These are phyloP conservation scores for Penicillium fuscoglaucum DNA, from an alignment of 2,329 filamentous ascomycete genomes.

Conservation along the genomic window DNA sequence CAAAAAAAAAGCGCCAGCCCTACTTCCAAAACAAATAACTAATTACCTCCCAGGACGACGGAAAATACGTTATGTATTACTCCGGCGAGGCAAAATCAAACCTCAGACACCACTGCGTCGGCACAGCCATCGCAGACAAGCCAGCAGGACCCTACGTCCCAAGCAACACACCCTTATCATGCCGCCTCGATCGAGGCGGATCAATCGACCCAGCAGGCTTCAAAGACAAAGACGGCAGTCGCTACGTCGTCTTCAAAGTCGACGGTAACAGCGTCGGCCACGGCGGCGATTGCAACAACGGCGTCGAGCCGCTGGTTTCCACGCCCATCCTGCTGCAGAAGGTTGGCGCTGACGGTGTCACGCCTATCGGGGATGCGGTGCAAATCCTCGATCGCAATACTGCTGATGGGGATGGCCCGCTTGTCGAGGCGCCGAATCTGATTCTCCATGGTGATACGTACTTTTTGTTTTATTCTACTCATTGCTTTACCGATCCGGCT, in stretches of 20 bases:
- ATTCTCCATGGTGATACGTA: constrained; percentile 51
- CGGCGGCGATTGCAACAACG: constrained; percentile 51
- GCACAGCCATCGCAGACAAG: constrained; percentile 52
- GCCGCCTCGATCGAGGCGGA: constrained; percentile 56
- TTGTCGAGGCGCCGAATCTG: constrained; percentile 63
- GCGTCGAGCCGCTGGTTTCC: constrained; percentile 36
- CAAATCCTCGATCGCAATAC: constrained; percentile 58
- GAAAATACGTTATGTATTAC: constrained; percentile 63
- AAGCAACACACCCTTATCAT: constrained; percentile 52
- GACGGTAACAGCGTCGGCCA: constrained; percentile 61
- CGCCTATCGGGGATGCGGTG: constrained; percentile 52
- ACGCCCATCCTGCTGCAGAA: constrained; percentile 47
- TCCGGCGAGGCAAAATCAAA: constrained; percentile 48
- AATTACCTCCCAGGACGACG: constrained; percentile 36
- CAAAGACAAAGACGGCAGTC: constrained; percentile 53
- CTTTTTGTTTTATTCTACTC: constrained; percentile 63
- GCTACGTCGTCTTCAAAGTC: constrained; percentile 66
- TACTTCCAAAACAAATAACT: not conserved
- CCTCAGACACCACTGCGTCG: constrained; percentile 57
- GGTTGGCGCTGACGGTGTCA: constrained; percentile 51
- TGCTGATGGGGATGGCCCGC: constrained; percentile 62
- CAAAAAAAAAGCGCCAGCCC: not conserved
- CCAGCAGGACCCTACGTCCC: constrained; percentile 55
- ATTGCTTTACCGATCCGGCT: constrained; percentile 55
- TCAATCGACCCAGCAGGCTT: constrained; percentile 66